Base-by-base conservation (phyloP, 192 early-diverging fungal species). In the Entomortierella lignicola region DNA sequence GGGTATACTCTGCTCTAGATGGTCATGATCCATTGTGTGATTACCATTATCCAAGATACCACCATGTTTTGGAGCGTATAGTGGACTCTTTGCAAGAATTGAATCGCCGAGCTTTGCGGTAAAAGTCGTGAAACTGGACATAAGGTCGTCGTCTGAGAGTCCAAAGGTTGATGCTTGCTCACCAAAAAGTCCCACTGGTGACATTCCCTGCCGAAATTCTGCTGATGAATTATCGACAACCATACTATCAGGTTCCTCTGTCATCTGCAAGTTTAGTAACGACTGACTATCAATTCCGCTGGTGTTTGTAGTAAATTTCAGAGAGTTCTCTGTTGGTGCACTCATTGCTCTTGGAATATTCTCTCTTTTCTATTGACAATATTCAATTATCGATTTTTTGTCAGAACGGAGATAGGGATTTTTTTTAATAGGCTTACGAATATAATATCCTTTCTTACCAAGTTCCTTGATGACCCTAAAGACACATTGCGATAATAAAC, bases 71-170 rank as follows among this genome's bases (percentile, higher is more conserved):
- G 63, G 30, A 39, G 62, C 21, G 1, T 18, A 26, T 37, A 30
- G 8, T 10, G 55, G 55, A n/a, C 26, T 60, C 23, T 32, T 31
- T 11, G 73, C 60, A 17, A 67, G 23, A 12, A 77, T 25, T 1
- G 73, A 58, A 23, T 77, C 73, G 2, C 66, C 48, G 17, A 77
- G 39, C 23, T 53, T 57, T 15, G 59, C 66, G 10, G 73, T 64
- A 57, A 77, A 77, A 0, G 29, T 60, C 2, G 65, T 77, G 55
- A 77, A 68, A 18, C 66, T 77, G 7, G 73, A 55, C 73, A 77
- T 77, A 17, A 77, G 20, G 15, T 77, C 73, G 12, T 77, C 60
- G 26, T 77, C 73, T 26, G 73, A 77, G 41, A 77, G 66, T 13
- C 73, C 66, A 37, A 62, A 69, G 0, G 66, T 63, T 20, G 66